A percentile compares a stretch with the other conserved stretches of the same genome.
These are phyloP conservation scores for Haematococcus lacustris DNA, from an alignment of 139 green algal species.

Conservation along the genomic window DNA sequence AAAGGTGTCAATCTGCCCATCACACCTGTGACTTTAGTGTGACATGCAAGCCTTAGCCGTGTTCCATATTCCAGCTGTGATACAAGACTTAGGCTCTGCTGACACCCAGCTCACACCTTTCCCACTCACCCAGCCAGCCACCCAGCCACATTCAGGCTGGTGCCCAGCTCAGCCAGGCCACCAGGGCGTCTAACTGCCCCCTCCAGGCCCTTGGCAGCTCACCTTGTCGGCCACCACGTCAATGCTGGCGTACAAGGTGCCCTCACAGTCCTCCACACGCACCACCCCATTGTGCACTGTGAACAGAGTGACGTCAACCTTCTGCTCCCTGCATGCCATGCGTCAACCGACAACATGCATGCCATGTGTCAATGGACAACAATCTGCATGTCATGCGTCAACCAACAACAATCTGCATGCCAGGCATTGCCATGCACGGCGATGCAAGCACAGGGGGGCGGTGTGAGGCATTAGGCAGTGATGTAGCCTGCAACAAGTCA, in stretches of 20 bases:
- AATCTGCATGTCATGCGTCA: background rate
- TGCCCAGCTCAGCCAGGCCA: no score
- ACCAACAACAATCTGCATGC: background rate
- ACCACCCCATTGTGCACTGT: conserved; percentile 65
- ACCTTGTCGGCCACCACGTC: conserved; percentile 66
- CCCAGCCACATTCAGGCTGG: no score
- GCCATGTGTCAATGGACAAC: no score
- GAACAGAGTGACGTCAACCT: conserved; percentile 69
- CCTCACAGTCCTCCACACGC: conserved; percentile 57
- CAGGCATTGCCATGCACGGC: background rate
- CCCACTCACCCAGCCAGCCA: no score
- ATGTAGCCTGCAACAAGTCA: background rate
- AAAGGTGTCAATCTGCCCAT: no score
- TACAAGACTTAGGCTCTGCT: no score
- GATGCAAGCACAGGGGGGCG: background rate
- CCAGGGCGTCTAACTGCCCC: no score
- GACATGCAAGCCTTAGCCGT: no score
- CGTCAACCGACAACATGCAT: background rate
- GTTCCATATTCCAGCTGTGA: no score
- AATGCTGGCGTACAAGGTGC: conserved; percentile 64
- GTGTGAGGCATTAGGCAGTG: background rate
- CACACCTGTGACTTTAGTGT: no score
- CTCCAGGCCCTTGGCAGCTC: no score
- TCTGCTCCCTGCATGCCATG: conserved; percentile 43
- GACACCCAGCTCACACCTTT: no score